Conservation (phyloP, 805 yeast genomes). For the Candida saitoana region DNA sequence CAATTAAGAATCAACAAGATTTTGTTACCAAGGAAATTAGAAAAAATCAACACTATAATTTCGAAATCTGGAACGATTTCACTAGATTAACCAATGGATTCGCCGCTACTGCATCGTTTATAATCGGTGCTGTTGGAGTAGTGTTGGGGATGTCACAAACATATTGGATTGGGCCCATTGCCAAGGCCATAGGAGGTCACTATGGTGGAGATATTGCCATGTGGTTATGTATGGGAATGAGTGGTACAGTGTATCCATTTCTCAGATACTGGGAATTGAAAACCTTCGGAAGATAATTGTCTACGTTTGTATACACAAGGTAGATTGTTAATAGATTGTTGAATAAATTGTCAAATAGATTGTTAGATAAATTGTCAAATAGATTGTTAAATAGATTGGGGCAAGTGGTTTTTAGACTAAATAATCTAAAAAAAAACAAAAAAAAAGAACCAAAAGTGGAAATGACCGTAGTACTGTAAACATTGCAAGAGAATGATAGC, state of each 20-base stretch:
- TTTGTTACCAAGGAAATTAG: constrained; percentile 33
- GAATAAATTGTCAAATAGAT: not conserved
- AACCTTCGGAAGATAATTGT: constrained; percentile 35
- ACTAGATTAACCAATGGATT: constrained; percentile 59
- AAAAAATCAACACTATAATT: constrained; percentile 53
- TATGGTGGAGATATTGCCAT: constrained; percentile 78
- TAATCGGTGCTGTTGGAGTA: constrained; percentile 74
- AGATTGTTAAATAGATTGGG: not conserved
- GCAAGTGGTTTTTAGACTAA: not conserved
- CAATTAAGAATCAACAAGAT: constrained; percentile 5
- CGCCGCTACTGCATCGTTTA: constrained; percentile 66
- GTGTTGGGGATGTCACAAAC: constrained; percentile 86
- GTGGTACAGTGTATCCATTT: constrained; percentile 60
- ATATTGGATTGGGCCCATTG: constrained; percentile 77
- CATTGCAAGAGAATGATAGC: too few species aligned
- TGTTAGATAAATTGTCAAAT: not conserved
- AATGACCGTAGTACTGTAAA: too few species aligned
- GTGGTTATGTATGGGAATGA: constrained; percentile 71
- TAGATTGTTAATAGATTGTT: too few species aligned
- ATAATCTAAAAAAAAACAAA: too few species aligned
- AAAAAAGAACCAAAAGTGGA: not conserved
- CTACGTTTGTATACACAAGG: too few species aligned
- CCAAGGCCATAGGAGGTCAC: constrained; percentile 55
- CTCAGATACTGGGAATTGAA: constrained; percentile 64
- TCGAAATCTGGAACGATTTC: constrained; percentile 68